Evolutionary conservation across 352 stramenopile species (phyloP).

Genomic region (Phytophthora hybrid): DNA sequence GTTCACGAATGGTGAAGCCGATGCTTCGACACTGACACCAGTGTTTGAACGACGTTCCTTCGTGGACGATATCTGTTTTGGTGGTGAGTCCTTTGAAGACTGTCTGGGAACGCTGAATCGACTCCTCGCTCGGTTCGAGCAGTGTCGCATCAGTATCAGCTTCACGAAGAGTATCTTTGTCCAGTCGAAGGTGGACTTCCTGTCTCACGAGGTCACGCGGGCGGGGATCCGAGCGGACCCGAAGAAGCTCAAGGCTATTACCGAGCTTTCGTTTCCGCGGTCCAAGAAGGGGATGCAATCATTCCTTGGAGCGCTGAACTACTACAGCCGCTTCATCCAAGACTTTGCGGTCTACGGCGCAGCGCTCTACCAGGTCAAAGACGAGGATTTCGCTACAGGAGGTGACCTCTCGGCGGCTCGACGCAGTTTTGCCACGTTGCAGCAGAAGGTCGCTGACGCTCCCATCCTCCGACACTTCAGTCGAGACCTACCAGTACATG

Average conservation of each 20-base stretch:
- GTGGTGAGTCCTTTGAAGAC: no score
- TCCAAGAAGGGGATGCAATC: background rate
- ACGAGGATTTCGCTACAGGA: background rate
- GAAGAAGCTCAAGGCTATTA: background rate
- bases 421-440: background rate
- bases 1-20: background rate
- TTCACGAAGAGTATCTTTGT: conserved; percentile 1
- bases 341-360: background rate
- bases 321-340: background rate
- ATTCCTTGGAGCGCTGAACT: background rate
- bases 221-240: background rate
- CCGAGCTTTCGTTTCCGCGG: background rate
- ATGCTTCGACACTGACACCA: background rate
- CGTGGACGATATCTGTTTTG: background rate
- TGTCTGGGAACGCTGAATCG: no score
- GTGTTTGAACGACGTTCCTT: background rate
- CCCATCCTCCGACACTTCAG: background rate
- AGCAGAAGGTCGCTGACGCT: background rate
- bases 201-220: background rate
- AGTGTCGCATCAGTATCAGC: background rate
- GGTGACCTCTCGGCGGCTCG: background rate
- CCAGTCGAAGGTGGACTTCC: background rate
- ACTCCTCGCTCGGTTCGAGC: background rate
- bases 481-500: no score
- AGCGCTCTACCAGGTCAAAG: background rate